phyloP scores from a whole-genome alignment of 83 land plant species.

The Larix sibirica region DNA sequence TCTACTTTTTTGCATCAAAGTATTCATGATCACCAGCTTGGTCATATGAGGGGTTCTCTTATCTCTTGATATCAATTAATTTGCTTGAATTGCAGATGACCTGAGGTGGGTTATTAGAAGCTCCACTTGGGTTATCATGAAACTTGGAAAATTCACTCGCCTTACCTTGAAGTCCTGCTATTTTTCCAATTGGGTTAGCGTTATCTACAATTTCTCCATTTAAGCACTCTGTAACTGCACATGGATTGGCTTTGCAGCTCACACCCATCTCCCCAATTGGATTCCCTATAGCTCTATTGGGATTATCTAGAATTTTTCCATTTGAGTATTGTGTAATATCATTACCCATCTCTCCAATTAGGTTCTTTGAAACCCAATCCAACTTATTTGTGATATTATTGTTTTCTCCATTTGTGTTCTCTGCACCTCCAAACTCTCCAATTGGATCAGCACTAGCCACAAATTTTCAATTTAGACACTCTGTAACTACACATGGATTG shows the following conservation, averaged over 20 bases:
- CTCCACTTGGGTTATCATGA: not conserved
- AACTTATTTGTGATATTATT: not conserved
- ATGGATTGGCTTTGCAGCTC: no score
- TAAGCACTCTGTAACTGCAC: no score
- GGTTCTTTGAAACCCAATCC: no score
- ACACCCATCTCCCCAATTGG: no score
- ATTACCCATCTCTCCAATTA: not conserved
- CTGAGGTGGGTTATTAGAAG: not conserved
- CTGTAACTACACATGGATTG: no score
- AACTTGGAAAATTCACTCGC: no score
- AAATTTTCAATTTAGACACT: no score
- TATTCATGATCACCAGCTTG: not conserved
- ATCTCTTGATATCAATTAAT: not conserved
- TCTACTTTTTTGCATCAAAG: slow-evolving; percentile 10
- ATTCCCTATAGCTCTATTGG: not conserved
- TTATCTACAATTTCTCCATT: no score
- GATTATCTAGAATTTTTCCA: not conserved
- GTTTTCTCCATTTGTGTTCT: not conserved
- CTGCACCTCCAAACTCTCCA: not conserved
- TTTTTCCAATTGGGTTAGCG: no score
- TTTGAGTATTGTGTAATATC: not conserved
- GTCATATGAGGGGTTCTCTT: not conserved
- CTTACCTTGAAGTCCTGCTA: no score
- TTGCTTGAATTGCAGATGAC: not conserved
- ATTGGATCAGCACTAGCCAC: no score